phyloP scores from a whole-genome alignment of 116 monocot genomes.

The Zostera marina region DNA sequence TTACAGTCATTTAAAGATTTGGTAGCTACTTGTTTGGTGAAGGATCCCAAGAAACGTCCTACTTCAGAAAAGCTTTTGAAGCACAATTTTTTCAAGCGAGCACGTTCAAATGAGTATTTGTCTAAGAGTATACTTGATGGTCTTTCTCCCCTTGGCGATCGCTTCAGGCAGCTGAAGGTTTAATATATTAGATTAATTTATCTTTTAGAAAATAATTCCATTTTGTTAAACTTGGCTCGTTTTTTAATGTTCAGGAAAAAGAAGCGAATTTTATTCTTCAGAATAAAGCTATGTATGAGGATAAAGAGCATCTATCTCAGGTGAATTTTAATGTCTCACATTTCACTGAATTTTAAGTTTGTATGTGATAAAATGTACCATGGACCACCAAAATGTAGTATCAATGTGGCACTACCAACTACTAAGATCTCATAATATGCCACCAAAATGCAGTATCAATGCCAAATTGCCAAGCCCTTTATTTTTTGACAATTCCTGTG shows the following conservation, averaged over 20 bases:
- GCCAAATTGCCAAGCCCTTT: too few species aligned
- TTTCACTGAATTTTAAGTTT: too few species aligned
- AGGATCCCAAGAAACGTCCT: constrained; percentile 84
- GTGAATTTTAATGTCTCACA: constrained; percentile 12
- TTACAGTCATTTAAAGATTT: constrained; percentile 81
- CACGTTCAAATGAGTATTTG: constrained; percentile 59
- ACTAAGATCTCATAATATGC: too few species aligned
- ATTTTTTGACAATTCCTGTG: too few species aligned
- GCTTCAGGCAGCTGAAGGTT: constrained; percentile 68
- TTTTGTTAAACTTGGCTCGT: not conserved
- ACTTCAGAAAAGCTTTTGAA: constrained; percentile 79
- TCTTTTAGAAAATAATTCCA: not conserved
- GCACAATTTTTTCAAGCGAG: constrained; percentile 84
- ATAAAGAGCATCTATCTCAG: constrained; percentile 84
- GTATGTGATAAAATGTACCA: too few species aligned
- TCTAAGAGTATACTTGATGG: constrained; percentile 53
- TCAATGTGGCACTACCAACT: too few species aligned
- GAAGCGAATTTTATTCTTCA: constrained; percentile 52
- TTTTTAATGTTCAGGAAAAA: constrained; percentile 30
- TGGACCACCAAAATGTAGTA: too few species aligned
- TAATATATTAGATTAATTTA: not conserved
- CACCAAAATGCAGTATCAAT: too few species aligned
- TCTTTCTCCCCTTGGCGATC: constrained; percentile 60
- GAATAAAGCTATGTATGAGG: constrained; percentile 37
- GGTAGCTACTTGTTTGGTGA: constrained; percentile 85